Conservation (phyloP, 257 asterid genomes). For the Orobanche coerulescens region DNA sequence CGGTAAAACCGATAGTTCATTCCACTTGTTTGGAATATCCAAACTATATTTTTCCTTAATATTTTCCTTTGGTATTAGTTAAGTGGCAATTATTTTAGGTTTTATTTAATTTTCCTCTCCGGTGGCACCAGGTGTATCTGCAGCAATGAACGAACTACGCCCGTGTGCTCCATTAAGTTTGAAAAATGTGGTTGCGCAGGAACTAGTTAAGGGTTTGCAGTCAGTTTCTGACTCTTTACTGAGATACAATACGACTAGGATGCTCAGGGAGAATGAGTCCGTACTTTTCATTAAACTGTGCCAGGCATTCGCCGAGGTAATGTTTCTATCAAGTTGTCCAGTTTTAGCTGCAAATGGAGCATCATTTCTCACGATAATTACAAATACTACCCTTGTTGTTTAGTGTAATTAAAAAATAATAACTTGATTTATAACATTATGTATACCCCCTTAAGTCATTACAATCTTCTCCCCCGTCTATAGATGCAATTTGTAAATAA, state of each 20-base stretch:
- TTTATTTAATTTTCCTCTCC: not conserved
- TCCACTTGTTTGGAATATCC: not conserved
- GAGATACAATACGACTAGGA: constrained; percentile 66
- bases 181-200: constrained; percentile 40
- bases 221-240: constrained; percentile 67
- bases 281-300: constrained; percentile 63
- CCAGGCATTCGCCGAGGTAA: constrained; percentile 64
- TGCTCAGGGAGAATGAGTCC: constrained; percentile 67
- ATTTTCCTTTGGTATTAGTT: not conserved
- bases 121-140: constrained; percentile 60
- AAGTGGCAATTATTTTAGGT: not conserved
- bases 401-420: too few species aligned
- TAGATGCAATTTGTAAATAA: too few species aligned
- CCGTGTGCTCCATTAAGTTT: constrained; percentile 76
- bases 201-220: constrained; percentile 35
- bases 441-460: too few species aligned
- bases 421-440: too few species aligned
- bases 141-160: constrained; percentile 77
- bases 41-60: too few species aligned
- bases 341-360: not conserved
- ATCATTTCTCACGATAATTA: not conserved
- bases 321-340: constrained; percentile 1
- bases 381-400: not conserved
- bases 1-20: constrained; percentile 31
- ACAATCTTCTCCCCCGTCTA: too few species aligned